phyloP scores from a whole-genome alignment of 306 rosid species.

The Begonia peltatifolia region DNA sequence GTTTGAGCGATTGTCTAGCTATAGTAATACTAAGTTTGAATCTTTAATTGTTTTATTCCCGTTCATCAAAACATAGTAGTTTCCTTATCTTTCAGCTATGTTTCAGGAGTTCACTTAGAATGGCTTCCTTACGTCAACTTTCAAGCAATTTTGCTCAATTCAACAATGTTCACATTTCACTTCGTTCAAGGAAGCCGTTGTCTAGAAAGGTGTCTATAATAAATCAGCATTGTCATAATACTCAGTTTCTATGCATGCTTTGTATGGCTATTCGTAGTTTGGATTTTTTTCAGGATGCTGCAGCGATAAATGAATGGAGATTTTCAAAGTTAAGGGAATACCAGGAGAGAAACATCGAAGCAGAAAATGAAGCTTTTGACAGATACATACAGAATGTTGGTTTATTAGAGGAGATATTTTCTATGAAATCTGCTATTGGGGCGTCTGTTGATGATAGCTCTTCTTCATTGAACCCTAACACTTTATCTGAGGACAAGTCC shows the following conservation, averaged over 20 bases:
- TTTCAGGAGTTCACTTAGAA: slow-evolving; percentile 67
- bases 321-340: slow-evolving; percentile 75
- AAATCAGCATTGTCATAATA: neutral
- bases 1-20: neutral
- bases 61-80: neutral
- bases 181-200: slow-evolving; percentile 68
- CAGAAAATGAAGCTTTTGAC: slow-evolving; percentile 76
- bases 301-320: slow-evolving; percentile 83
- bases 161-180: slow-evolving; percentile 58
- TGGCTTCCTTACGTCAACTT: slow-evolving; percentile 68
- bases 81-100: slow-evolving; percentile 16
- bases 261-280: slow-evolving; percentile 17
- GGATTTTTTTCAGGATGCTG: slow-evolving; percentile 62
- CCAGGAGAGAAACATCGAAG: slow-evolving; percentile 57
- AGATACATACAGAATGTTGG: slow-evolving; percentile 72
- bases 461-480: slow-evolving; percentile 21
- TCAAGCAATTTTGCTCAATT: slow-evolving; percentile 86
- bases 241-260: slow-evolving; percentile 5
- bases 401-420: slow-evolving; percentile 72
- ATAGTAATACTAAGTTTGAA: neutral
- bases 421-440: slow-evolving; percentile 32
- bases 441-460: slow-evolving; percentile 21
- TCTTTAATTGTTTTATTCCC: no score
- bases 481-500: slow-evolving; percentile 23
- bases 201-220: slow-evolving; percentile 65